Evolutionary conservation across 108 stramenopile genomes (phyloP), one percentile per base, ranked within the genome.

Genomic region (Fistulifera pelliculosa): DNA sequence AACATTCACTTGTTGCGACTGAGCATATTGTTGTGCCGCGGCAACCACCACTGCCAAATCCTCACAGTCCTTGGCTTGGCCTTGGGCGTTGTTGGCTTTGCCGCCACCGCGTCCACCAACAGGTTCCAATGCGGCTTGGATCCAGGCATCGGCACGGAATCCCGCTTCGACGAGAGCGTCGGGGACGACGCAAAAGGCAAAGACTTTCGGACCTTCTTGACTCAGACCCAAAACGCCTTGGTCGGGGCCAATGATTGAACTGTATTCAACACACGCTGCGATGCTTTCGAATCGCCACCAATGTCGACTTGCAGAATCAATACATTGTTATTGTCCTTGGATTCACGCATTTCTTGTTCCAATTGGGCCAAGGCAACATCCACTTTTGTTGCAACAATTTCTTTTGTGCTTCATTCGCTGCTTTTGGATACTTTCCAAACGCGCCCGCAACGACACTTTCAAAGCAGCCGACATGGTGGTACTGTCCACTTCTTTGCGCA

Each of bases 231-330:
- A 75, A 90, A 90, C 12, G 85, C 85, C 70, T 86, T 62, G 15
- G 78, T 74, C 0, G 89, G 89, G 12, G 88, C 83, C 47, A 76
- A 42, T 52, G 91, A 90, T 60, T 90, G 76, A 15, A 90, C 80
- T 10, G 90, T 76, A 56, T 96, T 93, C 41, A 85, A 68, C 27
- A 95, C 79, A 64, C 92, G 91, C 40, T 90, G 87, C 0, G 93
- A 92, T 24, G 92, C 84, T 56, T 99, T 97, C 27, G 85, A 79
- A 55, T 97, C 98, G 18, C 94, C 89, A 19, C 83, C 94, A 63
- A 93, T 81, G 22, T 89, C 84, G 13, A 94, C 72, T 35, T 90
- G 85, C 44, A 96, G 44, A 24, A 86, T 76, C n/a, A 87, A 47
- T 5, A 67, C 41, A 43, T 56, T 64, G 18, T 56, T 64, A 24